Evolutionary conservation across 805 yeast species (phyloP).

Genomic region (Schwanniomyces sp.): DNA sequence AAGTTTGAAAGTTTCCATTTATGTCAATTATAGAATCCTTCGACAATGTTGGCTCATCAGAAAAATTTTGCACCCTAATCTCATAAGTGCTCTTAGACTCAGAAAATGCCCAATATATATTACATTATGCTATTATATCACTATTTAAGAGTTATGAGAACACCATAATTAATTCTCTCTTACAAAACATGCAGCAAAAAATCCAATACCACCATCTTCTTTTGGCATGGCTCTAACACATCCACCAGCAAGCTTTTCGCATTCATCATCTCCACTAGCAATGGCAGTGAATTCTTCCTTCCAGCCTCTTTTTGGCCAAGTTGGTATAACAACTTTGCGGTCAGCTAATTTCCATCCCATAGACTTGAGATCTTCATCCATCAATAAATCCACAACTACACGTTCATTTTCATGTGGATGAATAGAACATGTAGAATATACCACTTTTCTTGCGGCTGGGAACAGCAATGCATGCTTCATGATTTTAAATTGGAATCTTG

Average conservation of each 20-base stretch:
- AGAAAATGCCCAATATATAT: neutral
- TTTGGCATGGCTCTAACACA: conserved; percentile 85
- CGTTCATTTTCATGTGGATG: conserved; percentile 93
- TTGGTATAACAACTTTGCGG: conserved; percentile 66
- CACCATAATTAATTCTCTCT: conserved; percentile 9
- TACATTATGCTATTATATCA: neutral
- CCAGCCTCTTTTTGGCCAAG: conserved; percentile 86
- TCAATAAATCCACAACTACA: conserved; percentile 77
- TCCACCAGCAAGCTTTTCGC: conserved; percentile 63
- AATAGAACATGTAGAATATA: conserved; percentile 93
- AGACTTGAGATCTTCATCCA: conserved; percentile 60
- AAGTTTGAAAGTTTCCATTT: too few species aligned
- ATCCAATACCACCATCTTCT: conserved; percentile 98
- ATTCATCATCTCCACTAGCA: conserved; percentile 42
- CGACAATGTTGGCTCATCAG: neutral
- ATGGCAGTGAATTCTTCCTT: conserved; percentile 59
- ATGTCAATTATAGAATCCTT: too few species aligned
- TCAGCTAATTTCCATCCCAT: conserved; percentile 75
- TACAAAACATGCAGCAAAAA: conserved; percentile 92
- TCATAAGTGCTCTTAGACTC: neutral
- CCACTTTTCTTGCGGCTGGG: conserved; percentile 74
- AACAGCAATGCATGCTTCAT: conserved; percentile 85
- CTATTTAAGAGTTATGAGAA: neutral
- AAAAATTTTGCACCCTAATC: neutral
- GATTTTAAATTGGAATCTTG: conserved; percentile 85